Evolutionary conservation across 2,329 filamentous ascomycete species (phyloP).

Genomic region (Arthrobotrys sphaeroides): DNA sequence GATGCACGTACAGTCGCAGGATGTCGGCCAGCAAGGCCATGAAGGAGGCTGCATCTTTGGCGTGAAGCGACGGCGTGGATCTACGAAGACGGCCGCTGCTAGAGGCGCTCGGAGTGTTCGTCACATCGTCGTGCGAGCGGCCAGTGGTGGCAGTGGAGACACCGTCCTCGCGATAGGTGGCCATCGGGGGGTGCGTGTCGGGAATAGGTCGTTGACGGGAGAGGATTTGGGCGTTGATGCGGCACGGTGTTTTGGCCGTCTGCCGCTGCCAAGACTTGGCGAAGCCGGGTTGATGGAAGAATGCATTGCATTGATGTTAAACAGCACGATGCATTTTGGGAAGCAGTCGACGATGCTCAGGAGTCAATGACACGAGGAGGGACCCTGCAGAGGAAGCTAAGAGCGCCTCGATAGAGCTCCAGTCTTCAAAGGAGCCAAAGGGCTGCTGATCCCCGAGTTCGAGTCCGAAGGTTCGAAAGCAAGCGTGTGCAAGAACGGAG

Average conservation of each 20-base stretch:
- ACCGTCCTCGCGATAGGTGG: slow-evolving; percentile 3
- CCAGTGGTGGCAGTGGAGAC: slow-evolving; percentile 8
- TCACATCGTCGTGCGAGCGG: slow-evolving; percentile 7
- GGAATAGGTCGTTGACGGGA: neutral
- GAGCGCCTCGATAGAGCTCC: slow-evolving; percentile 1
- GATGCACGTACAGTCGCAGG: slow-evolving; percentile 57
- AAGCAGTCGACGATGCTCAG: neutral
- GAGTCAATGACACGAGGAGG: neutral
- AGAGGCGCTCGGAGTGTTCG: slow-evolving; percentile 2
- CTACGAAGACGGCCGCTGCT: neutral
- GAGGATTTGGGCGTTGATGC: neutral
- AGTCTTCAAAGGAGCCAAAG: neutral
- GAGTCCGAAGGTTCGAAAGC: slow-evolving; percentile 28
- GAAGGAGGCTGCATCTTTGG: slow-evolving; percentile 55
- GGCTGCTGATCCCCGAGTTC: slow-evolving; percentile 48
- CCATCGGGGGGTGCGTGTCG: neutral
- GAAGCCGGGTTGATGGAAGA: neutral
- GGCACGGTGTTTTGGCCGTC: neutral
- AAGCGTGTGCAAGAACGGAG: slow-evolving; percentile 18
- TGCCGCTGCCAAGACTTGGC: slow-evolving; percentile 18
- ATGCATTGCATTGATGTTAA: no score
- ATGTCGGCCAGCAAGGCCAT: slow-evolving; percentile 58
- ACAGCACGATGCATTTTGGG: neutral
- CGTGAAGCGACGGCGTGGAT: slow-evolving; percentile 10
- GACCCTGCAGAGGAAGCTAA: slow-evolving; percentile 1